These are phyloP conservation scores for Zygoascus ofunaensis DNA, from an alignment of 805 yeast species.

Conservation along the genomic window DNA sequence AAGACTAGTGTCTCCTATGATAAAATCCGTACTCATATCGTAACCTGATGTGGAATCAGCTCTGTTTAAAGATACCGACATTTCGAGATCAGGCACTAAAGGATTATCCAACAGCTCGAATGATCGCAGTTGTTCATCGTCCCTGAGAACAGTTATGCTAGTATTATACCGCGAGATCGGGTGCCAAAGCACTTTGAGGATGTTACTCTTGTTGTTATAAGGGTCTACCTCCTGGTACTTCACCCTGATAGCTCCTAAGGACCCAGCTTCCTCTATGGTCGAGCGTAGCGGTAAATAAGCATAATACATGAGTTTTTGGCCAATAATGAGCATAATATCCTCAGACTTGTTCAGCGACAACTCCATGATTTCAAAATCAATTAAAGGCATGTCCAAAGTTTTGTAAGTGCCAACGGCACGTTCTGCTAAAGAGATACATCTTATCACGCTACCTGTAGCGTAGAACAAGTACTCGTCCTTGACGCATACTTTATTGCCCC, in stretches of 20 bases:
- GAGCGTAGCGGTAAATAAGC: constrained; percentile 27
- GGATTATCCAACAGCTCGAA: constrained; percentile 31
- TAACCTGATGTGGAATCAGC: background rate
- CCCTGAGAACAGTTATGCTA: constrained; percentile 36
- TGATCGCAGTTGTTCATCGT: constrained; percentile 26
- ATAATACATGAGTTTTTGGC: constrained; percentile 27
- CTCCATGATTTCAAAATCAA: constrained; percentile 29
- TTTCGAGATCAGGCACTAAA: constrained; percentile 19
- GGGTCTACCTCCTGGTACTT: constrained; percentile 25
- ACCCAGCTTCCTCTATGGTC: constrained; percentile 4
- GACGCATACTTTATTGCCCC: constrained; percentile 10
- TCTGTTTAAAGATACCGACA: background rate
- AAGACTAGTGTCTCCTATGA: background rate
- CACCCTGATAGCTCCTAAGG: constrained; percentile 9
- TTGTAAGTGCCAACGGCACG: constrained; percentile 1
- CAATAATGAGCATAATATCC: constrained; percentile 36
- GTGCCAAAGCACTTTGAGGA: constrained; percentile 39
- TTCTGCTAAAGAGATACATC: constrained; percentile 23
- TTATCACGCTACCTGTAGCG: constrained; percentile 29
- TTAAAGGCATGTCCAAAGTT: constrained; percentile 16
- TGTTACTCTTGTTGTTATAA: constrained; percentile 21
- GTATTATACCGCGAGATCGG: constrained; percentile 36
- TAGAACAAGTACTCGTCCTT: constrained; percentile 25
- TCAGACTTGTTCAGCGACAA: constrained; percentile 35
- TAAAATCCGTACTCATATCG: constrained; percentile 1